Evolutionary conservation across 768 basidiomycete species (phyloP).

Genomic region (Chiua virens): DNA sequence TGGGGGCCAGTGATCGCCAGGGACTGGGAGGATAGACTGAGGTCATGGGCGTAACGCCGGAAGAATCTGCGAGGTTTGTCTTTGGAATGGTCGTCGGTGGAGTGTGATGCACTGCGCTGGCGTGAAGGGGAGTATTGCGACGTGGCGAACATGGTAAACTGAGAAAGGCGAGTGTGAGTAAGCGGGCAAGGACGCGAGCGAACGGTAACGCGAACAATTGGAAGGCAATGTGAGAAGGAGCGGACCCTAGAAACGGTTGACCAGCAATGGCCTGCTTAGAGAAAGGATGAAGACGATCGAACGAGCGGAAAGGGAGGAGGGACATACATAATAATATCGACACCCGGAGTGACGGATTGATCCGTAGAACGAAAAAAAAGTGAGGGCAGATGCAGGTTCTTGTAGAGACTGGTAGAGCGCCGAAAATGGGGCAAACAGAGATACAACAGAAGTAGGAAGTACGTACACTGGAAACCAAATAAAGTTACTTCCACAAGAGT

Average conservation of each 20-base stretch:
- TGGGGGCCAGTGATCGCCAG: conserved; percentile 8
- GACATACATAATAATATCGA: conserved; percentile 26
- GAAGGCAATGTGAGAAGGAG: not conserved
- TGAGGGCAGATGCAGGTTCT: not conserved
- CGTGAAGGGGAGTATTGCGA: not conserved
- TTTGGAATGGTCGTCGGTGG: conserved; percentile 16
- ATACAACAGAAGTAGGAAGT: conserved; percentile 10
- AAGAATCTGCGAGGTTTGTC: conserved; percentile 10
- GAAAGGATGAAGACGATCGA: conserved; percentile 2
- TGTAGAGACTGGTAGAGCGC: not conserved
- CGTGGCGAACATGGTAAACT: conserved; percentile 18
- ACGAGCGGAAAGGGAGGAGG: not conserved
- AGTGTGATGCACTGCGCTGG: conserved; percentile 18
- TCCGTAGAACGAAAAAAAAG: not conserved
- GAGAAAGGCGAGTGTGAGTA: not conserved
- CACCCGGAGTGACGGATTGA: conserved; percentile 3
- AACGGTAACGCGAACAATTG: not conserved
- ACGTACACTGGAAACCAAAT: too few relatives aligned
- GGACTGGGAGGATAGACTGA: conserved; percentile 19
- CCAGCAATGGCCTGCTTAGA: conserved; percentile 15
- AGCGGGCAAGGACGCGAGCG: not conserved
- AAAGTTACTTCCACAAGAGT: too few relatives aligned
- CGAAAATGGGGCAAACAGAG: conserved; percentile 14
- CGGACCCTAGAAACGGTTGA: conserved; percentile 16
- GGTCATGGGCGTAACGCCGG: conserved; percentile 14